Conservation (phyloP, 441 rosid species). For the Jatropha multifida region DNA sequence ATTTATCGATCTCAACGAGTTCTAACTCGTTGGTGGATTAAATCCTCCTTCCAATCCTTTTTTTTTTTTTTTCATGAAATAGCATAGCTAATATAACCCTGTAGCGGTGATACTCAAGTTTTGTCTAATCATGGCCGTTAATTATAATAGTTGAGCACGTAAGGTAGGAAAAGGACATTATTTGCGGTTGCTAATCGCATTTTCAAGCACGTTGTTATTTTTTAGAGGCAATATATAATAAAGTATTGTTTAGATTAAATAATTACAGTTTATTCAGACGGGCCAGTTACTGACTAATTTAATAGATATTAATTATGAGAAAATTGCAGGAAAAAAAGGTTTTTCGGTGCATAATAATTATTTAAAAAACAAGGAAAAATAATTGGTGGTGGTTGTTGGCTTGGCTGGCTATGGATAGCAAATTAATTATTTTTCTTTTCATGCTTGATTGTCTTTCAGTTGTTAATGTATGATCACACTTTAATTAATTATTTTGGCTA, state of each 20-base stretch:
- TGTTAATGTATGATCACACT: background rate
- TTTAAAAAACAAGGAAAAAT: background rate
- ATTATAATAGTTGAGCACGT: background rate
- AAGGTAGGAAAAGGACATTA: background rate
- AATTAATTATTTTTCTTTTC: background rate
- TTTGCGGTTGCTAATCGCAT: no score
- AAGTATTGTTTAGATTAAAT: no score
- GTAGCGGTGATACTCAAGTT: background rate
- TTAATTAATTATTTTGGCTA: background rate
- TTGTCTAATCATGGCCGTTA: background rate
- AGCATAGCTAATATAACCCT: no score
- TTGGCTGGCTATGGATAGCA: background rate
- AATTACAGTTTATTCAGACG: no score
- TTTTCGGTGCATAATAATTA: background rate
- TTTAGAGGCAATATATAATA: no score
- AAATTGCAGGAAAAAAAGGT: background rate
- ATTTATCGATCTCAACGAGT: no score
- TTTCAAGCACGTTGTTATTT: no score
- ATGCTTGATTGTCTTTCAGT: background rate
- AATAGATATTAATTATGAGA: background rate
- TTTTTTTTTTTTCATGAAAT: no score
- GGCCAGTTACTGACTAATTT: background rate
- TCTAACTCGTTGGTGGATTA: no score
- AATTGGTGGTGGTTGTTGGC: background rate
- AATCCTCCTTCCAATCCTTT: no score